Evolutionary conservation across 208 protist genomes (phyloP).

Genomic region (Leishmania tarentolae): DNA sequence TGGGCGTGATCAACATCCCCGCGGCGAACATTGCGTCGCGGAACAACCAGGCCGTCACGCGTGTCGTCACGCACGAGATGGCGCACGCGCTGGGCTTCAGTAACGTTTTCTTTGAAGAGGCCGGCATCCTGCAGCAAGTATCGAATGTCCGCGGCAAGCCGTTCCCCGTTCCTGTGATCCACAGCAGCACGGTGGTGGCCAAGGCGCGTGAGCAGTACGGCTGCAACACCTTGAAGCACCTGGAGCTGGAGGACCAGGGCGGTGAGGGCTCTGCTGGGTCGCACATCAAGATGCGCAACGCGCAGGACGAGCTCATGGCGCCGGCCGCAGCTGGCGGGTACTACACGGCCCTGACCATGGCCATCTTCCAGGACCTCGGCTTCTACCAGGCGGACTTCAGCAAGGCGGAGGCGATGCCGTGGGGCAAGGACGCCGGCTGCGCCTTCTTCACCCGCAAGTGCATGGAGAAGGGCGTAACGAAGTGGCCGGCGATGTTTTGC

Average conservation of each 20-base stretch:
- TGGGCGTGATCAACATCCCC: constrained; percentile 57
- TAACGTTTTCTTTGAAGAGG: constrained; percentile 9
- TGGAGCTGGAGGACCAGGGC: constrained; percentile 77
- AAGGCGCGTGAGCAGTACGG: constrained; percentile 76
- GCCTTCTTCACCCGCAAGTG: constrained; percentile 45
- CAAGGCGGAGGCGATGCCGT: constrained; percentile 61
- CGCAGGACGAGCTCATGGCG: constrained; percentile 85
- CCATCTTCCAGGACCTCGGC: constrained; percentile 74
- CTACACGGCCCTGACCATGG: constrained; percentile 81
- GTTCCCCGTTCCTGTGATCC: constrained; percentile 16
- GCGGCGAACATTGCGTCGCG: constrained; percentile 24
- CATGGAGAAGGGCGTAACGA: constrained; percentile 30
- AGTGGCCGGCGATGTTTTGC: constrained; percentile 64
- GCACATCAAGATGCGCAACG: constrained; percentile 83
- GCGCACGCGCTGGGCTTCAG: constrained; percentile 84
- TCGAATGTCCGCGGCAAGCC: constrained; percentile 31
- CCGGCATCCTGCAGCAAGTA: constrained; percentile 3
- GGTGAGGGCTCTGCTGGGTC: constrained; percentile 23
- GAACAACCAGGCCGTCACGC: constrained; percentile 12
- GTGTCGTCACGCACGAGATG: constrained; percentile 73
- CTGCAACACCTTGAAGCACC: constrained; percentile 49
- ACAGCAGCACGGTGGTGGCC: constrained; percentile 30
- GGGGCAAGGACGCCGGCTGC: constrained; percentile 68
- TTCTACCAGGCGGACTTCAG: constrained; percentile 75
- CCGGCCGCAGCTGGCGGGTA: constrained; percentile 28